These are phyloP conservation scores for Arachis monticola DNA, from an alignment of 331 rosid genomes.

Conservation along the genomic window DNA sequence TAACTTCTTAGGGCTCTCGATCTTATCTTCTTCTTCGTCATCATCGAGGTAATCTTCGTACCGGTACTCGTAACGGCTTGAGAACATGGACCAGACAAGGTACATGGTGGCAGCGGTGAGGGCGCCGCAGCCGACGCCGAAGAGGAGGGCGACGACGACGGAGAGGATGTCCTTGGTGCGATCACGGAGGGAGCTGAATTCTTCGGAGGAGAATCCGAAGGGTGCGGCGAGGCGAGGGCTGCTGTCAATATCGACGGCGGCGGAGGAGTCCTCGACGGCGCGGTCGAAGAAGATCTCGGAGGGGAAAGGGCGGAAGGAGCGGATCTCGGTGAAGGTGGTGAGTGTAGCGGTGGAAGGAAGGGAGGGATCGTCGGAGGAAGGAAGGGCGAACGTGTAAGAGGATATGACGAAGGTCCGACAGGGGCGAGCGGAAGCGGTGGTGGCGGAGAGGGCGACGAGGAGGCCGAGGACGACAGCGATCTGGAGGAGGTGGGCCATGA, in stretches of 20 bases:
- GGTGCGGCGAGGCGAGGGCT: neutral
- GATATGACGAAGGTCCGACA: conserved; percentile 62
- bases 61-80: conserved; percentile 42
- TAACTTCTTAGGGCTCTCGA: conserved; percentile 56
- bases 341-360: conserved; percentile 40
- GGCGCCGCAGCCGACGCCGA: conserved; percentile 84
- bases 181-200: conserved; percentile 72
- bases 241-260: neutral
- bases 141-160: conserved; percentile 75
- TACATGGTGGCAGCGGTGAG: conserved; percentile 82
- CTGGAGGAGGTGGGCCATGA: conserved; percentile 10
- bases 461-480: conserved; percentile 37
- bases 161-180: conserved; percentile 81
- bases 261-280: neutral
- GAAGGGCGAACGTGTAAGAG: conserved; percentile 60
- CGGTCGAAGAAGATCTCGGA: conserved; percentile 39
- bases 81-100: conserved; percentile 65
- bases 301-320: conserved; percentile 36
- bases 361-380: conserved; percentile 23
- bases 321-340: conserved; percentile 56
- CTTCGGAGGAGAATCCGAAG: conserved; percentile 48
- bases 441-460: conserved; percentile 38
- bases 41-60: conserved; percentile 37
- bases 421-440: conserved; percentile 55
- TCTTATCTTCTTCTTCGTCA: conserved; percentile 25